Percentiles rank a stretch among this genome's conserved stretches.
These are phyloP conservation scores for Rhodotorula sp. DNA, from an alignment of 1,284 basidiomycete species.

Conservation along the genomic window DNA sequence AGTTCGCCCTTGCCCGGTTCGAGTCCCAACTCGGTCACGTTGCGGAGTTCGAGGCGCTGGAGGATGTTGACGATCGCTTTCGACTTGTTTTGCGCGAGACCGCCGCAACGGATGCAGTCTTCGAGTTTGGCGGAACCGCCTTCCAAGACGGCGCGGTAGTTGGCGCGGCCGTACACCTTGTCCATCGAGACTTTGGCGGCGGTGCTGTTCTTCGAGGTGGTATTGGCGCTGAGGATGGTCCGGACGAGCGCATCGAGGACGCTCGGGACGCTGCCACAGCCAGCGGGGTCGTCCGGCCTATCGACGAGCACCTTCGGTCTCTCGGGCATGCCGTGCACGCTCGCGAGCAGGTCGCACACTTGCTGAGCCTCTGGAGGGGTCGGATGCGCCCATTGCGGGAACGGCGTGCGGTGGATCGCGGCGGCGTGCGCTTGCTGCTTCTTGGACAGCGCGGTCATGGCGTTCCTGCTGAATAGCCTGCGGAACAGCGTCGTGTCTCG, in stretches of 20 bases:
- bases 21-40: constrained; percentile 43
- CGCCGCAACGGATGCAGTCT: constrained; percentile 65
- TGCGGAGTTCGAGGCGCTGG: constrained; percentile 56
- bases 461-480: no score
- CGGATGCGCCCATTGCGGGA: constrained; percentile 58
- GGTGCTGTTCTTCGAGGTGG: constrained; percentile 62
- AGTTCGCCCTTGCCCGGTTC: constrained; percentile 49
- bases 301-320: constrained; percentile 49
- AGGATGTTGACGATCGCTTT: constrained; percentile 65
- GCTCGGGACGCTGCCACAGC: constrained; percentile 61
- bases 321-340: constrained; percentile 49
- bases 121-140: constrained; percentile 59
- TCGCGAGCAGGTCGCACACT: constrained; percentile 56
- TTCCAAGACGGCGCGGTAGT: constrained; percentile 62
- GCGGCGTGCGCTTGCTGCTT: constrained; percentile 24
- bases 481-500: no score
- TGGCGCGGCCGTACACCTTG: constrained; percentile 60
- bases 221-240: constrained; percentile 74
- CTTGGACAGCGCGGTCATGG: constrained; percentile 33
- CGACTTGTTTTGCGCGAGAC: constrained; percentile 71
- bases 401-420: constrained; percentile 53
- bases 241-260: constrained; percentile 70
- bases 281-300: constrained; percentile 50
- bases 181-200: constrained; percentile 64
- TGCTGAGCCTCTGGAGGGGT: constrained; percentile 56